A percentile compares a stretch with the other conserved stretches of the same genome.
Evolutionary conservation across 805 yeast species (phyloP).

Genomic region (Priceomyces medius): DNA sequence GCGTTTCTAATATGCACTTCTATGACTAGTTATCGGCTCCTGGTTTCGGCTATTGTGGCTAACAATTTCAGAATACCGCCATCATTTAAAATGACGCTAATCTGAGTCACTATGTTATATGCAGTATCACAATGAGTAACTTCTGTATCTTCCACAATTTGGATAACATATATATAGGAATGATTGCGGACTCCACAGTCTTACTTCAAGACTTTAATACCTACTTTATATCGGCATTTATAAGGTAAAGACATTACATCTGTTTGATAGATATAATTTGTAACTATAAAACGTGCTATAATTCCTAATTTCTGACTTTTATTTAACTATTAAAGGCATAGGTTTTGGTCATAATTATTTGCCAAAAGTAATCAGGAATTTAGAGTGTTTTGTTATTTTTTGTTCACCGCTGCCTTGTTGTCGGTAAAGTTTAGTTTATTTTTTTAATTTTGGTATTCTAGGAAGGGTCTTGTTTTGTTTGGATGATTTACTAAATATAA

Average conservation of each 20-base stretch:
- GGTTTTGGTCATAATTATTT: too few species aligned
- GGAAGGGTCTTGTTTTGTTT: not conserved
- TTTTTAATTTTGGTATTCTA: not conserved
- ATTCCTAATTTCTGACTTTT: too few species aligned
- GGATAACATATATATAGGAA: not conserved
- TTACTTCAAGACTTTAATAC: not conserved
- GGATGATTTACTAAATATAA: not conserved
- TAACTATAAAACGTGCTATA: too few species aligned
- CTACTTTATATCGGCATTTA: not conserved
- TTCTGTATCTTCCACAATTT: not conserved
- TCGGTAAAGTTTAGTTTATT: too few species aligned
- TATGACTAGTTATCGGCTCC: too few species aligned
- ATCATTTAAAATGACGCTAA: conserved; percentile 2
- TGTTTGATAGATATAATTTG: not conserved
- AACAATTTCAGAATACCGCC: not conserved
- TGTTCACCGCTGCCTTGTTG: too few species aligned
- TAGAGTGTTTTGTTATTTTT: too few species aligned
- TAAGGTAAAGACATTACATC: not conserved
- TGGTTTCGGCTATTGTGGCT: too few species aligned
- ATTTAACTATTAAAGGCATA: too few species aligned
- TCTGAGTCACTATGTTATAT: conserved; percentile 3
- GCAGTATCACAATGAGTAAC: conserved; percentile 4
- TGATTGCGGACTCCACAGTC: not conserved
- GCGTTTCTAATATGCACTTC: too few species aligned
- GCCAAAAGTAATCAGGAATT: too few species aligned